These are phyloP conservation scores for Sindora glabra DNA, from an alignment of 306 rosid species.

Conservation along the genomic window DNA sequence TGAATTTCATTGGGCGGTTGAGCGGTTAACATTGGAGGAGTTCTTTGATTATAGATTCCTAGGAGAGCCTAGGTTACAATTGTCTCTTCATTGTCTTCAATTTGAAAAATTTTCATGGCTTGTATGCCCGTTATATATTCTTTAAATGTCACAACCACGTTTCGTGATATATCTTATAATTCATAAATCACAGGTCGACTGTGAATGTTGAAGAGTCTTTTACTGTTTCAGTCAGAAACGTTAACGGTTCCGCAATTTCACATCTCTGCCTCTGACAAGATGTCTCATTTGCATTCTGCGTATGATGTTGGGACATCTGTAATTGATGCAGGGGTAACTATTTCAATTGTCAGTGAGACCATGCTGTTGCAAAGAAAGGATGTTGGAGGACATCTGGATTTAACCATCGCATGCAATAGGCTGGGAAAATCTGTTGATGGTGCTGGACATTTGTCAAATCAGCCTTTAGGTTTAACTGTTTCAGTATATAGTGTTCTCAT, in stretches of 20 bases:
- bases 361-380: constrained; percentile 13
- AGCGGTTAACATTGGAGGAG: constrained; percentile 77
- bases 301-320: constrained; percentile 24
- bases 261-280: constrained; percentile 17
- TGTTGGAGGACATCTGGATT: constrained; percentile 18
- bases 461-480: constrained; percentile 44
- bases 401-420: constrained; percentile 23
- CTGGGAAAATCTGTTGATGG: constrained; percentile 26
- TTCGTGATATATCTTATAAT: constrained; percentile 17
- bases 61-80: constrained; percentile 47
- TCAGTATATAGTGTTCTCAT: constrained; percentile 4
- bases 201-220: constrained; percentile 30
- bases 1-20: constrained; percentile 59
- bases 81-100: background rate
- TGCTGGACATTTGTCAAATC: constrained; percentile 26
- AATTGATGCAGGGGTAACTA: constrained; percentile 16
- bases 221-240: constrained; percentile 21
- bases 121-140: constrained; percentile 6
- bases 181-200: constrained; percentile 29
- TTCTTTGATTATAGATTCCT: constrained; percentile 78
- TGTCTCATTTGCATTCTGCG: constrained; percentile 26
- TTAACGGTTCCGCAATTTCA: constrained; percentile 19
- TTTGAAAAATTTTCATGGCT: background rate
- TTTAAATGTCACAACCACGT: background rate
- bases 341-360: constrained; percentile 17